Evolutionary conservation across 2,329 filamentous ascomycete genomes (phyloP).

Genomic region (Calcarisporium arbuscula): DNA sequence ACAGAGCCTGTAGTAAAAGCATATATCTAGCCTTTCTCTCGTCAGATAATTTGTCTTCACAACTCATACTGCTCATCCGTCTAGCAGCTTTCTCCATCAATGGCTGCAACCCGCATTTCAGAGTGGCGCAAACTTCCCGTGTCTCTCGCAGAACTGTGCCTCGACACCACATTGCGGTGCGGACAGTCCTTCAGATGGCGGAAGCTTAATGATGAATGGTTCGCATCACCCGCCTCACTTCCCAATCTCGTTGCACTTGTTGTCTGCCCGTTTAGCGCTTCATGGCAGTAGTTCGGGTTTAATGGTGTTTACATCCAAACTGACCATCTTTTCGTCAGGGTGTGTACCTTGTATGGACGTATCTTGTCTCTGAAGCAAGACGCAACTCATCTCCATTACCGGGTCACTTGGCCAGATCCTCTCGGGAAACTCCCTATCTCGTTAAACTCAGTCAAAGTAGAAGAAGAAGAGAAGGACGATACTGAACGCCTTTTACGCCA

Average conservation of each 20-base stretch:
- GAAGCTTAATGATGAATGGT: constrained; percentile 81
- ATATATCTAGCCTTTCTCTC: too few relatives aligned
- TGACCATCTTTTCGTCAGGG: too few relatives aligned
- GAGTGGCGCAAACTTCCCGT: constrained; percentile 87
- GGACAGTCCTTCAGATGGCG: constrained; percentile 97
- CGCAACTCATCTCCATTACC: constrained; percentile 70
- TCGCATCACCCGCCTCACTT: constrained; percentile 11
- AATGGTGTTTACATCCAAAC: too few relatives aligned
- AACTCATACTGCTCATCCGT: too few relatives aligned
- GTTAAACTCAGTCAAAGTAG: too few relatives aligned
- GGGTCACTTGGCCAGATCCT: constrained; percentile 52
- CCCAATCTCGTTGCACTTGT: too few relatives aligned
- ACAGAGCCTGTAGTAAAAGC: too few relatives aligned
- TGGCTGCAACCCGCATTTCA: constrained; percentile 44
- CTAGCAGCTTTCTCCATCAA: too few relatives aligned
- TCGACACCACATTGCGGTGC: constrained; percentile 89
- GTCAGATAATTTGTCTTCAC: too few relatives aligned
- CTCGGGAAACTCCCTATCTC: constrained; percentile 10
- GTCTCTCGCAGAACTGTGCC: constrained; percentile 77
- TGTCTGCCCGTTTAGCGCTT: background rate
- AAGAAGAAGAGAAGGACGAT: constrained; percentile 56
- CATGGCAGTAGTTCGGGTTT: constrained; percentile 1
- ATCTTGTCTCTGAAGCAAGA: constrained; percentile 85
- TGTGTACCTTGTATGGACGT: constrained; percentile 78
- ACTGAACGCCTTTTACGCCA: constrained; percentile 68